Base-by-base conservation (phyloP, 2,329 filamentous ascomycete genomes). In the Neofusicoccum laricinum region DNA sequence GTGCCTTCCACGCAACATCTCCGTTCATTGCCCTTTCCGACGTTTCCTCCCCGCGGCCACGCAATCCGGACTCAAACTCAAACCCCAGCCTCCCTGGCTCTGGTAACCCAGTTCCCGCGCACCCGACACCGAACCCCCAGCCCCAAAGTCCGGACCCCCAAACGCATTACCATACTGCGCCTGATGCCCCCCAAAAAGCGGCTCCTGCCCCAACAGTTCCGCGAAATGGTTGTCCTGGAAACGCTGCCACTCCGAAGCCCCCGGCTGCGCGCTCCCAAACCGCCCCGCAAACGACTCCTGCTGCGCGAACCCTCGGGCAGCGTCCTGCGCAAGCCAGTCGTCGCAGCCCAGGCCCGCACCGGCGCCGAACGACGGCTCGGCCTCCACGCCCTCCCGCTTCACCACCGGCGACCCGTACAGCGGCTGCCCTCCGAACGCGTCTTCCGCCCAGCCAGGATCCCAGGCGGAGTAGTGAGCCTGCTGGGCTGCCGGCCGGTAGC, bases 371-470 rank as follows among this genome's bases (percentile, higher is more conserved):
- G 10, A 25, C 19, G 7, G 43, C 19, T 46, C 43, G 21, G 8
- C 10, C 2, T 30, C 25, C 25, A 30, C 25, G 4, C 7, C 45
- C 45, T 48, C 45, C 45, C 15, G 14, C 5, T 48, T 48, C 19
- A 48, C 11, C n/a, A 8, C 19, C 12, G 45, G 21, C 45, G 25
- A 6, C 25, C 40, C 53, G 40, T 58, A 58, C 53, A 58, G 53
- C 15, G 53, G 11, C 25, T 17, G 53, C 8, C 38, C 38, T 2
- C 53, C 53, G 38, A 58, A 58, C 8, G 53, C 53, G 5, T 58
- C 53, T 8, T 58, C 53, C 14, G 53, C 53, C 53, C 53, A 58
- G 14, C 53, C 53, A 6, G 53, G 53, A 8, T 58, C 53, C 53
- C 53, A 58, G 4, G 21, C 36, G n/a, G n/a, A n/a, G n/a, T n/a